These are phyloP conservation scores for Odonthalia washingtoniensis DNA, from an alignment of 31 red algal species.

Conservation along the genomic window DNA sequence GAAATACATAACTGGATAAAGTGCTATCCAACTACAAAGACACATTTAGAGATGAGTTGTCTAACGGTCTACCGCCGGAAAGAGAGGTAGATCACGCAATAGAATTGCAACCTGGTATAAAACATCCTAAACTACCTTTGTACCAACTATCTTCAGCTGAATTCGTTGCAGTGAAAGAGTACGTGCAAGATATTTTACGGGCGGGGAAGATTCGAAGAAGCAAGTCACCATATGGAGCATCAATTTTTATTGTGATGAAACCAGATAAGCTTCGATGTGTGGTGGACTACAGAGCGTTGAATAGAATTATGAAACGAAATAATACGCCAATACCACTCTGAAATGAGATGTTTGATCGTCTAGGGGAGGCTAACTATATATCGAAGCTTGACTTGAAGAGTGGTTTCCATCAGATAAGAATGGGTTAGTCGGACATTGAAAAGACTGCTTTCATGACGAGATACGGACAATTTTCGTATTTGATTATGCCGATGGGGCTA, in stretches of 20 bases:
- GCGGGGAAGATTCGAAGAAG: too few relatives aligned
- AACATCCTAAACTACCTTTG: background rate
- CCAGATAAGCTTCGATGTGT: background rate
- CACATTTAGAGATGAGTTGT: background rate
- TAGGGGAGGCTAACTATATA: background rate
- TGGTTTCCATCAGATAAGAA: background rate
- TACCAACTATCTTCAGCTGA: conserved; percentile 12
- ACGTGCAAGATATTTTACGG: background rate
- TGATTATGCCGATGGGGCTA: too few relatives aligned
- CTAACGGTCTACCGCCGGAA: background rate
- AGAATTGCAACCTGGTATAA: background rate
- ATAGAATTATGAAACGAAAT: background rate
- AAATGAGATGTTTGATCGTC: background rate
- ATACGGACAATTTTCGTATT: background rate
- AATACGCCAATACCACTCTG: background rate
- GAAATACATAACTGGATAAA: too few relatives aligned
- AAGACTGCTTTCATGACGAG: conserved; percentile 4
- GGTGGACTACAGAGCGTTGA: background rate
- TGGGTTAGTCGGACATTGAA: background rate
- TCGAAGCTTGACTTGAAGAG: conserved; percentile 9
- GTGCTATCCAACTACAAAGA: too few relatives aligned
- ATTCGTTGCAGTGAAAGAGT: background rate
- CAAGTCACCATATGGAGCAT: too few relatives aligned
- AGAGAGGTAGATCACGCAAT: background rate
- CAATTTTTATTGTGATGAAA: background rate